Conservation (phyloP, 208 protist species). For the Angomonas deanei region DNA sequence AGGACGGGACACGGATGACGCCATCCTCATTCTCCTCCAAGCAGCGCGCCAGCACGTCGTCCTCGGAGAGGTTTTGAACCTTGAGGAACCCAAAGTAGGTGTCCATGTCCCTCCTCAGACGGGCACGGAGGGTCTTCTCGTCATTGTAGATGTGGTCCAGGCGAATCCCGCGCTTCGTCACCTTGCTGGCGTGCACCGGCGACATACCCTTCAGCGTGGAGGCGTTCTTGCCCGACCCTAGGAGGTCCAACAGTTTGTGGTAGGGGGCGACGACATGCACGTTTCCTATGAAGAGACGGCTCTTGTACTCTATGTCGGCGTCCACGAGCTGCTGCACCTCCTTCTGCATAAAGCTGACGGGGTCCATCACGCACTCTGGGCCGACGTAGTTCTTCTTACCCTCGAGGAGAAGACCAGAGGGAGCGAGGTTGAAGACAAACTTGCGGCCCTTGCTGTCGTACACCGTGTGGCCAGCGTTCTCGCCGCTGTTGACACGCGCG, state of each 20-base stretch:
- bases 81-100: constrained; percentile 81
- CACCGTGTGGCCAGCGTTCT: constrained; percentile 92
- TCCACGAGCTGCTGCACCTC: constrained; percentile 80
- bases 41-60: constrained; percentile 71
- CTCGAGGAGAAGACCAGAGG: constrained; percentile 66
- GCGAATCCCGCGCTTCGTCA: constrained; percentile 83
- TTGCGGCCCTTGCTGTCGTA: constrained; percentile 70
- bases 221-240: constrained; percentile 71
- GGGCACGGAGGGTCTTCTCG: constrained; percentile 37
- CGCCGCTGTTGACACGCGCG: constrained; percentile 87
- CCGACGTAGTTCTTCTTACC: constrained; percentile 84
- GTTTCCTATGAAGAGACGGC: constrained; percentile 85
- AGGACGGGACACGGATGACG: constrained; percentile 62
- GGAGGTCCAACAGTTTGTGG: constrained; percentile 89
- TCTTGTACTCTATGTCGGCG: constrained; percentile 70
- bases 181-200: constrained; percentile 87
- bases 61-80: constrained; percentile 61
- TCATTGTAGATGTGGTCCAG: constrained; percentile 92
- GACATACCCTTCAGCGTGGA: constrained; percentile 91
- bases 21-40: constrained; percentile 82
- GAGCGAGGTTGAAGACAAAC: constrained; percentile 91
- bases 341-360: constrained; percentile 88
- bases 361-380: constrained; percentile 91
- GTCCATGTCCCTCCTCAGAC: constrained; percentile 81
- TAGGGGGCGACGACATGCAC: constrained; percentile 87